Base-by-base conservation (phyloP, 352 stramenopile species). In the Phytophthora ohioensis region DNA sequence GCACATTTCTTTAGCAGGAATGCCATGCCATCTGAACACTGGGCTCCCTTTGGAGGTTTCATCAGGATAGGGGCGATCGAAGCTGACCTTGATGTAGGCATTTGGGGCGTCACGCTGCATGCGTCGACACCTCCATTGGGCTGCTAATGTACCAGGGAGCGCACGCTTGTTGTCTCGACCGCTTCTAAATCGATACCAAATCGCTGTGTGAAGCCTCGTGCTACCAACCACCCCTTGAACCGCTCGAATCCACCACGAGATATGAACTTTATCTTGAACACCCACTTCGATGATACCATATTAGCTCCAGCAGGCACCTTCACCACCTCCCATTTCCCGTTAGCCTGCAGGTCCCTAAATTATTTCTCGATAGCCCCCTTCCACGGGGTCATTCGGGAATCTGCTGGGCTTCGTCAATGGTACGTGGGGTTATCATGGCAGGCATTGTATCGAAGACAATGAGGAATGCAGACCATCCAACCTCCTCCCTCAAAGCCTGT, bases 241-340 rank as follows among this genome's bases (percentile, higher is more conserved):
- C 61, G 67, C 12, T 67, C 57, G 55, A 80, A 56, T 7, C 56
- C 56, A 35, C 60, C 74, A 39, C 71, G 34, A 38, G 56, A 53
- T 9, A 77, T 68, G 9, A 49, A 46, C 21, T 68, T 75, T 13
- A 72, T 62, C 46, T 73, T 74, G 47, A 79, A 78, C 27, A 76
- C 71, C 66, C 66, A 81, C 43, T 73, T 61, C 1, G 47, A 55
- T 3, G 47, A 55, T 9, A 55, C 47, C 12, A 41, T 27, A 12
- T 55, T 41, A n/a, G 9, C 8, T 35, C 21, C 45, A 10, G 45
- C 21, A 5, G 45, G 45, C 4, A 31, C 43, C 9, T 55, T 55
- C 13, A 55, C 5, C 47, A 55, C 30, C 15, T 55, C 31, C 30
- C 47, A 55, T 4, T 5, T 41, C 30, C 47, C 47, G 8, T 55